phyloP scores from a whole-genome alignment of 768 basidiomycete genomes.

The Tricholoma matsutake region DNA sequence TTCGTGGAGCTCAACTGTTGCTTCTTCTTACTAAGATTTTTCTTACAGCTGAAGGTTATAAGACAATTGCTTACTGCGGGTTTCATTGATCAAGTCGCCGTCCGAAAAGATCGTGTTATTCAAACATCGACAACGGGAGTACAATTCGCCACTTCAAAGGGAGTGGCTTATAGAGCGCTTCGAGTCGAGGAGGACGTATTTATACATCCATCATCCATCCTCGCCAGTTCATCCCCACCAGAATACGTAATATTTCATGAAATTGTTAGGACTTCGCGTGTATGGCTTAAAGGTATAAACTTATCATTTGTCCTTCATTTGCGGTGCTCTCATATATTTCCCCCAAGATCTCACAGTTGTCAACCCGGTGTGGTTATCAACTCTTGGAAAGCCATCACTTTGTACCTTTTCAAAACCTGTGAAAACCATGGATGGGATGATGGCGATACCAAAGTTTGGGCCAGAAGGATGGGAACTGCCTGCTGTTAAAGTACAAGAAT shows the following conservation, averaged over 20 bases:
- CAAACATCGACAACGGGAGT: conserved; percentile 54
- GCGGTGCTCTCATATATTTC: neutral
- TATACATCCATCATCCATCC: conserved; percentile 86
- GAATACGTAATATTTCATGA: conserved; percentile 87
- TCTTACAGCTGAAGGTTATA: conserved; percentile 75
- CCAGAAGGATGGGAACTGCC: conserved; percentile 87
- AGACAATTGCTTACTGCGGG: conserved; percentile 84
- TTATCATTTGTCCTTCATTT: neutral
- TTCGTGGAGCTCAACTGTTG: neutral
- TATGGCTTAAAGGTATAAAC: conserved; percentile 76
- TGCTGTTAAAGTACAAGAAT: conserved; percentile 46
- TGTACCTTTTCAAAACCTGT: conserved; percentile 89
- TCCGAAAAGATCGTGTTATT: conserved; percentile 79
- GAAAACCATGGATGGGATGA: conserved; percentile 65
- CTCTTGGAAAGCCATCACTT: conserved; percentile 71
- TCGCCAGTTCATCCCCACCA: conserved; percentile 68
- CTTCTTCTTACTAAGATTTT: conserved; percentile 3
- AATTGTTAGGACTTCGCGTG: conserved; percentile 66
- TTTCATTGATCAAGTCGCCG: conserved; percentile 94
- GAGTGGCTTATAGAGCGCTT: conserved; percentile 79
- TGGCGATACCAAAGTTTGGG: conserved; percentile 84
- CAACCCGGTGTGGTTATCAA: conserved; percentile 85
- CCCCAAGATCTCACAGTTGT: conserved; percentile 74
- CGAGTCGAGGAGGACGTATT: conserved; percentile 85
- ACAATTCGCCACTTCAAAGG: conserved; percentile 72